Percentiles rank a stretch among this genome's conserved stretches.
phyloP scores from a whole-genome alignment of 1,284 basidiomycete genomes.

The Marasmius tenuissimus region DNA sequence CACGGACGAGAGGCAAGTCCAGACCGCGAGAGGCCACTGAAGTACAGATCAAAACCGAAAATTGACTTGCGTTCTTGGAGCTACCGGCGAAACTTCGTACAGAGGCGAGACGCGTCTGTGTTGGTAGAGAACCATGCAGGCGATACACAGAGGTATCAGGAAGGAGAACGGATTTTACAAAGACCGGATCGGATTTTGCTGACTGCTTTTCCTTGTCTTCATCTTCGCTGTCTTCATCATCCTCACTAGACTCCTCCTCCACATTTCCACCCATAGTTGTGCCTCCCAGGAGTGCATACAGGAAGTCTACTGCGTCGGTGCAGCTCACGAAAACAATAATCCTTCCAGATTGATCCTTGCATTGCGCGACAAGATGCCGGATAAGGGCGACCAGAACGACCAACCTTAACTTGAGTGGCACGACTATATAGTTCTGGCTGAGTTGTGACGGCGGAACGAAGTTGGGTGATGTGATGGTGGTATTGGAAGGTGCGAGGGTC shows the following conservation, averaged over 20 bases:
- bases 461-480: slow-evolving; percentile 38
- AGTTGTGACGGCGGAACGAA: slow-evolving; percentile 96
- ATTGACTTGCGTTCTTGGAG: slow-evolving; percentile 31
- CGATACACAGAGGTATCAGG: slow-evolving; percentile 84
- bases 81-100: slow-evolving; percentile 77
- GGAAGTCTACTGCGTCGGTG: slow-evolving; percentile 97
- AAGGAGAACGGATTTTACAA: slow-evolving; percentile 72
- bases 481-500: slow-evolving; percentile 12
- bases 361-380: slow-evolving; percentile 70
- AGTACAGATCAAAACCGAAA: slow-evolving; percentile 89
- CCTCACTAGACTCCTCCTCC: slow-evolving; percentile 22
- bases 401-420: slow-evolving; percentile 90
- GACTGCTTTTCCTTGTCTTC: slow-evolving; percentile 29
- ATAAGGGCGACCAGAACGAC: slow-evolving; percentile 89
- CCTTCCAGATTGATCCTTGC: slow-evolving; percentile 51
- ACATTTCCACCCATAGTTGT: slow-evolving; percentile 65
- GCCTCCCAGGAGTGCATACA: slow-evolving; percentile 87
- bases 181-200: slow-evolving; percentile 42
- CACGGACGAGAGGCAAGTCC: slow-evolving; percentile 93
- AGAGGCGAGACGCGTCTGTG: slow-evolving; percentile 79
- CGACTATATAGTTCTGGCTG: slow-evolving; percentile 90
- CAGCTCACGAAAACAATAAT: slow-evolving; percentile 97
- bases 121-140: slow-evolving; percentile 92
- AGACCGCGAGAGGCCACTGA: slow-evolving; percentile 97
- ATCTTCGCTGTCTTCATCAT: slow-evolving; percentile 20